Base-by-base conservation (phyloP, 1,139 yeast genomes). In the Wickerhamomyces sp. region DNA sequence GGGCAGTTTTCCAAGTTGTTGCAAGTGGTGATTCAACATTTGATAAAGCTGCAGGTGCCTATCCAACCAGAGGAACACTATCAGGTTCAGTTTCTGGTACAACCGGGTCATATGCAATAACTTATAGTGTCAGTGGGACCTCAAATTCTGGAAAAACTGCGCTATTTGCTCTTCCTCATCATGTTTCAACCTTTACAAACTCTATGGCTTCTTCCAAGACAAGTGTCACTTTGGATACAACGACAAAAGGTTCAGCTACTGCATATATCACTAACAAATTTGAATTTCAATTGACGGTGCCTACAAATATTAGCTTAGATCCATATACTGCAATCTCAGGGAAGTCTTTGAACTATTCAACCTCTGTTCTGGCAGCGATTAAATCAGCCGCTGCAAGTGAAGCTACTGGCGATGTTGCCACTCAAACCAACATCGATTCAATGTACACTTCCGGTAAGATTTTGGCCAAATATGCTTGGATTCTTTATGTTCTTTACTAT, bases 391-490 rank as follows among this genome's bases (percentile, higher is more conserved):
- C 89, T 0, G 53, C 53, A 0, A 53, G 60, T 10, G 94, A 85
- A 48, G 68, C 77, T 8, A 61, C 69, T 26, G 75, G 68, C 35
- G 86, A 84, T 59, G 78, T 83, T 11, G 65, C 69, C 3, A 73
- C 68, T 9, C 79, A 77, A 65, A 79, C 89, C 1, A 74, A 84
- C 55, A 67, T 84, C 26, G 90, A 85, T 47, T 76, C 81, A 0
- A 85, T 84, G 93, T 85, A 85, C 61, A 78, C 84, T 11, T 73
- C 89, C 2, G 95, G 95, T 29, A 85, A 85, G 59, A 72, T 79
- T 26, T 65, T 85, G 45, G 90, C 86, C 46, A 85, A 84, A 59
- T 86, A 81, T 63, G 91, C 93, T 0, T 81, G 81, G 69, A 71
- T 85, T 43, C 71, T 84, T 9, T 84, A 80, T 55, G 84, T 79